phyloP scores from a whole-genome alignment of 1,284 basidiomycete genomes.

The Cryptococcus maquisensis region DNA sequence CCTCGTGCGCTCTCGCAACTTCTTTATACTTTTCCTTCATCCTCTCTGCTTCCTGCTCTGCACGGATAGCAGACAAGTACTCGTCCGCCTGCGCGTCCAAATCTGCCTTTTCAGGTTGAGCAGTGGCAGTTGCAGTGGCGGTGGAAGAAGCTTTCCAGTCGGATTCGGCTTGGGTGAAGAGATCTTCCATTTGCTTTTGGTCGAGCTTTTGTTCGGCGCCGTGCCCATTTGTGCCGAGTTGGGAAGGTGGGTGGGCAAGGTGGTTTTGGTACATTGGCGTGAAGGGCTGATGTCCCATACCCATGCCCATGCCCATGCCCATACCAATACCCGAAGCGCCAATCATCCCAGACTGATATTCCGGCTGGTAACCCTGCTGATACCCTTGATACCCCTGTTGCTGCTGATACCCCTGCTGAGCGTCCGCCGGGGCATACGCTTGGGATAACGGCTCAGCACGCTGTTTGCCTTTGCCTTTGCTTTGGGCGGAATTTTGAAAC shows the following conservation, averaged over 20 bases:
- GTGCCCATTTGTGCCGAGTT: not conserved
- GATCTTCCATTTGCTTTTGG: constrained; percentile 13
- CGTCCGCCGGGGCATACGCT: not conserved
- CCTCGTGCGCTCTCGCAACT: constrained; percentile 43
- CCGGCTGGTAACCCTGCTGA: not conserved
- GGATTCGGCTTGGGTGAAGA: constrained; percentile 57
- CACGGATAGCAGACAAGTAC: not conserved
- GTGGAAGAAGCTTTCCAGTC: constrained; percentile 61
- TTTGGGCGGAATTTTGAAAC: too few species aligned
- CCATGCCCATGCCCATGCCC: not conserved
- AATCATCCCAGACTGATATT: not conserved
- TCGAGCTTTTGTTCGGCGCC: not conserved
- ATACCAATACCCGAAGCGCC: not conserved
- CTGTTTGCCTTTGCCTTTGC: not conserved
- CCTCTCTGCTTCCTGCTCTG: constrained; percentile 13
- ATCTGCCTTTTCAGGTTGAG: too few species aligned
- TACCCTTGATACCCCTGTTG: not conserved
- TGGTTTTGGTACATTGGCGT: constrained; percentile 16
- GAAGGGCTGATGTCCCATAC: constrained; percentile 10
- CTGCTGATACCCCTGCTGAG: not conserved
- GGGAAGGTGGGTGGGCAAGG: constrained; percentile 5
- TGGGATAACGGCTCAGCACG: not conserved
- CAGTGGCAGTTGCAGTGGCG: too few species aligned
- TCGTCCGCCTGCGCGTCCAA: too few species aligned
- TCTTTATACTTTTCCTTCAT: constrained; percentile 51